Conservation (phyloP, 306 rosid genomes). For the Vigna reflexopilosa region DNA sequence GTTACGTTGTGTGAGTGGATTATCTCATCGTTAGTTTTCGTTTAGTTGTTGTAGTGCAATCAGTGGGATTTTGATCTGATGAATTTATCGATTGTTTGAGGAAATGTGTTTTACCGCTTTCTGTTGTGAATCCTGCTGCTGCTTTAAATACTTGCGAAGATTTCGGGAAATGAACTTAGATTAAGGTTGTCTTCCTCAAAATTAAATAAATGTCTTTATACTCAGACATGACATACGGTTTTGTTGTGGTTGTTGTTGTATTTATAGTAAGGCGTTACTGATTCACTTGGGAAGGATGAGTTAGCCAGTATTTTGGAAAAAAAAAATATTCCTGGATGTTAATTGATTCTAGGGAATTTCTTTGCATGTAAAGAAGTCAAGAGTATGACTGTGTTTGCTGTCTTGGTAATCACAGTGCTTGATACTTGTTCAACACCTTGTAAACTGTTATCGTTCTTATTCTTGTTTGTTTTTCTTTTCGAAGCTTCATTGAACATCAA, state of each 20-base stretch:
- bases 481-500: neutral
- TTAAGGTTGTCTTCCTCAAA: neutral
- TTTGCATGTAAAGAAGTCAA: neutral
- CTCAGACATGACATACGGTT: neutral
- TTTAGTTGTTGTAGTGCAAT: constrained; percentile 1
- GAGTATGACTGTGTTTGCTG: neutral
- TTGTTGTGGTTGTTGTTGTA: no score
- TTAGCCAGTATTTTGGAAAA: neutral
- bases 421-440: neutral
- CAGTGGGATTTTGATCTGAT: constrained; percentile 22
- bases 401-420: neutral
- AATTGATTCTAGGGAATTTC: neutral
- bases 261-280: neutral
- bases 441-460: neutral
- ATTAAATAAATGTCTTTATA: neutral
- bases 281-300: constrained; percentile 16
- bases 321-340: neutral
- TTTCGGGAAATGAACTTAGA: neutral
- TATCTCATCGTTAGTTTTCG: constrained; percentile 6
- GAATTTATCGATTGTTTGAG: constrained; percentile 9
- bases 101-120: constrained; percentile 10
- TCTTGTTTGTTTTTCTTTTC: neutral
- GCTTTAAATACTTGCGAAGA: neutral
- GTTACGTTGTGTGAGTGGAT: neutral
- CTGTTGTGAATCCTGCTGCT: neutral